Conservation (phyloP, 2,329 filamentous ascomycete genomes). For the Endoconidiophora polonica region DNA sequence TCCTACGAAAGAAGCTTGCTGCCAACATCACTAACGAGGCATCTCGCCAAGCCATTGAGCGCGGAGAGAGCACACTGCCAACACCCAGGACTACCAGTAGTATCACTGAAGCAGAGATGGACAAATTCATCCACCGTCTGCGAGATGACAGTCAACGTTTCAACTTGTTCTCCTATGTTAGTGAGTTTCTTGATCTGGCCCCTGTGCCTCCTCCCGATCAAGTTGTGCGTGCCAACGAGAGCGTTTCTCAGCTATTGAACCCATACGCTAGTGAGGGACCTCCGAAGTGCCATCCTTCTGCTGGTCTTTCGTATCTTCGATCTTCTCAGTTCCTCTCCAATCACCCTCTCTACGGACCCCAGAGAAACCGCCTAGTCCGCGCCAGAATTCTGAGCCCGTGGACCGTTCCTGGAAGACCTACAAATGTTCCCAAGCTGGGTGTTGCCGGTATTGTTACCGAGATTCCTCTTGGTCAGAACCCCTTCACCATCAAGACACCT, state of each 20-base stretch:
- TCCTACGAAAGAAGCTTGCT: slow-evolving; percentile 34
- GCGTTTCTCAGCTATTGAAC: slow-evolving; percentile 14
- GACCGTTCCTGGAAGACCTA: slow-evolving; percentile 18
- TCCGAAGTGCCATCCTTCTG: slow-evolving; percentile 45
- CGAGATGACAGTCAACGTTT: slow-evolving; percentile 29
- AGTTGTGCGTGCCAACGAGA: slow-evolving; percentile 14
- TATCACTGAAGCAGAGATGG: slow-evolving; percentile 35
- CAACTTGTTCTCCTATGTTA: slow-evolving; percentile 36
- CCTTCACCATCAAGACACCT: slow-evolving; percentile 22
- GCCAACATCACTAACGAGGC: slow-evolving; percentile 26
- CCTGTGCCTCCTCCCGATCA: slow-evolving; percentile 26
- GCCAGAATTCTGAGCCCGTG: slow-evolving; percentile 35
- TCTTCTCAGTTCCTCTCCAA: slow-evolving; percentile 39
- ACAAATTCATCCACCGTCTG: slow-evolving; percentile 34
- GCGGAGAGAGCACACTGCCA: slow-evolving; percentile 19
- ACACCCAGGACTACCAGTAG: slow-evolving; percentile 20
- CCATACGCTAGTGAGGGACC: slow-evolving; percentile 38
- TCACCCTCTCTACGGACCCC: slow-evolving; percentile 44
- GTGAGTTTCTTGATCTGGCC: slow-evolving; percentile 45
- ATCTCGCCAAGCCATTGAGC: slow-evolving; percentile 24
- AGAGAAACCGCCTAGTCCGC: slow-evolving; percentile 32
- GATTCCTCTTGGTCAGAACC: slow-evolving; percentile 25
- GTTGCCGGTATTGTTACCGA: slow-evolving; percentile 37
- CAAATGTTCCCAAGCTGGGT: slow-evolving; percentile 28
- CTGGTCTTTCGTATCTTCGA: slow-evolving; percentile 44